Evolutionary conservation across 1,284 basidiomycete species (phyloP), one percentile per base, ranked within the genome.

Genomic region (Malassezia sympodialis): DNA sequence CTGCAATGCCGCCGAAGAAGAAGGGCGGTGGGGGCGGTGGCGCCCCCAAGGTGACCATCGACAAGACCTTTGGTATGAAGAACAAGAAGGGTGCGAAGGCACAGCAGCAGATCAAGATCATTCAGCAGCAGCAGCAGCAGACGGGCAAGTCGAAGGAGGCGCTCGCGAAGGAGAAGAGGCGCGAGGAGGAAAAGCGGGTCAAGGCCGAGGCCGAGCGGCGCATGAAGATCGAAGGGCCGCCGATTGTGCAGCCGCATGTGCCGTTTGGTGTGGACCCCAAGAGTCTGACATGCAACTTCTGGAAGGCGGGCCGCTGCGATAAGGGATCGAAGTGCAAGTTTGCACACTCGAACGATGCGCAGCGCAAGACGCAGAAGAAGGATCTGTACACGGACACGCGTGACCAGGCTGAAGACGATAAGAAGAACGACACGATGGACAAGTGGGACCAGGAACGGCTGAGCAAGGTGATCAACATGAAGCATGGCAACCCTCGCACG

Each of bases 391-490:
- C 84, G 72, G 93, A 99, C 76, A 80, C 76, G 60, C 80, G 93
- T 62, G 88, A 88, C 71, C 42, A 56, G 47, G 50, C 23, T 1
- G 49, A 48, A 0, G 68, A 66, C 7, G 69, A 77, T 47, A 78
- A 91, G 77, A 75, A 82, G 67, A 77, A 79, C 58, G 90, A 94
- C 76, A 94, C 90, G 8, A 98, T 98, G 93, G 91, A 96, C 67
- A 85, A 80, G 66, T 99, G 93, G 93, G 90, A 96, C 77, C 87
- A 96, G 64, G 90, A 84, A 65, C 96, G 93, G 77, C 79, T 98
- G 48, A 80, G 84, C 46, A 82, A 78, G 24, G 94, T 98, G 56
- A 87, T 98, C 8, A 70, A 84, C 14, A 88, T 87, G 50, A 96
- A 96, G 76, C 80, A 82, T 54, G 88, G 88, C 30, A 96, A 94